A percentile compares a stretch with the other conserved stretches of the same genome.
Conservation (phyloP, 176 grass and related monocot species). For the Musa beccarii region DNA sequence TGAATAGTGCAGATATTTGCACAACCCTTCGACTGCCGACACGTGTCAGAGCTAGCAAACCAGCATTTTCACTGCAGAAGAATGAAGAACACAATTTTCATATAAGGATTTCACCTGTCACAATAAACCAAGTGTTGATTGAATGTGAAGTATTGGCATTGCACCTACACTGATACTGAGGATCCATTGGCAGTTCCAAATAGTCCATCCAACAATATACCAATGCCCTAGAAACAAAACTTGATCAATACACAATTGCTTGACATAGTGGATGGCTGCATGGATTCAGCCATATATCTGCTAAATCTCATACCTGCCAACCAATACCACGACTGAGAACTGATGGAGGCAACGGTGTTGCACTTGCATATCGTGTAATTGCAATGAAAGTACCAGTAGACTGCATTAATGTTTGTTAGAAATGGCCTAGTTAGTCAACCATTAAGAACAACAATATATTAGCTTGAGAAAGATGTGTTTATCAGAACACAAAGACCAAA, state of each 20-base stretch:
- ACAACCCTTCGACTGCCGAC: slow-evolving; percentile 92
- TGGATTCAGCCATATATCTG: neutral
- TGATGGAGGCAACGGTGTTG: slow-evolving; percentile 79
- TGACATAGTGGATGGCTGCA: neutral
- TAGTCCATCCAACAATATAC: slow-evolving; percentile 80
- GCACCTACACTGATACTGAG: slow-evolving; percentile 77
- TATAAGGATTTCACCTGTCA: neutral
- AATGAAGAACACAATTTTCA: neutral
- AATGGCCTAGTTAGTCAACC: neutral
- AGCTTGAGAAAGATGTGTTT: neutral
- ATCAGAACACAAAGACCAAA: neutral
- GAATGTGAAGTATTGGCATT: neutral
- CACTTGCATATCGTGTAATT: slow-evolving; percentile 84
- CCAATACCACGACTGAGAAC: slow-evolving; percentile 89
- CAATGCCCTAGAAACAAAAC: slow-evolving; percentile 55
- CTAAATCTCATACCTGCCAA: slow-evolving; percentile 52
- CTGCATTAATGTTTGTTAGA: slow-evolving; percentile 27
- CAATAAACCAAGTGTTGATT: neutral
- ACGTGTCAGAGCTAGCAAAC: slow-evolving; percentile 79
- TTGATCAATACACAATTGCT: neutral
- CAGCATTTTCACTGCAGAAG: slow-evolving; percentile 72
- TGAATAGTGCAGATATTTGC: slow-evolving; percentile 97
- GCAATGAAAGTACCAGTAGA: slow-evolving; percentile 90
- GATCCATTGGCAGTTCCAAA: slow-evolving; percentile 92
- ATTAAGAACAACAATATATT: neutral